Evolutionary conservation across 2,329 filamentous ascomycete species (phyloP).

Genomic region (Pseudogymnoascus sp.): DNA sequence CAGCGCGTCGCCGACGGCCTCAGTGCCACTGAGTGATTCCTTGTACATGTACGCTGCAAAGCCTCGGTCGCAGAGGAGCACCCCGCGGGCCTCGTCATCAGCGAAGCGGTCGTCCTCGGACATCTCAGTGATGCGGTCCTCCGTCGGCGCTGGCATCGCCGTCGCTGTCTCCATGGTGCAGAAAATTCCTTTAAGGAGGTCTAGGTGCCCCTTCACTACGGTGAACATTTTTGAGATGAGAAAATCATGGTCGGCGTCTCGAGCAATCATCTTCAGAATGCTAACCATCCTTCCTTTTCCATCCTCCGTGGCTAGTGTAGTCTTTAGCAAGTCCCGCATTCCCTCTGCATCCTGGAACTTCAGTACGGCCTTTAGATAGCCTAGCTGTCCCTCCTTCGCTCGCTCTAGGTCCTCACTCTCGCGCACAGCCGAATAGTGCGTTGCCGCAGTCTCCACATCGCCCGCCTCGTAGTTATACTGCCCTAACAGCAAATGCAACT

Average conservation of each 20-base stretch:
- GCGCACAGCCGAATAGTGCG: neutral
- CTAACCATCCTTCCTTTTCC: neutral
- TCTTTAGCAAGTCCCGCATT: neutral
- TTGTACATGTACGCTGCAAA: slow-evolving; percentile 18
- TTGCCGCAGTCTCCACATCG: neutral
- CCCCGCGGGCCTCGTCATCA: slow-evolving; percentile 15
- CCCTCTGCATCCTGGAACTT: neutral
- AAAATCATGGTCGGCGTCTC: neutral
- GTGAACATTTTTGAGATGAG: slow-evolving; percentile 18
- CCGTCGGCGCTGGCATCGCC: neutral
- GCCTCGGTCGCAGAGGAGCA: slow-evolving; percentile 18
- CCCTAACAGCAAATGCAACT: neutral
- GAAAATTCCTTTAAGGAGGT: slow-evolving; percentile 16
- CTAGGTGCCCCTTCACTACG: slow-evolving; percentile 12
- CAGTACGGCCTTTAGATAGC: neutral
- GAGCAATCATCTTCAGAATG: neutral
- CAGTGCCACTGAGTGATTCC: neutral
- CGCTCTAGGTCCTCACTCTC: neutral
- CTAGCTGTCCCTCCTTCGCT: neutral
- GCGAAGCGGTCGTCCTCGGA: slow-evolving; percentile 11
- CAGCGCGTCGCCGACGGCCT: neutral
- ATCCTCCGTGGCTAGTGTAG: neutral
- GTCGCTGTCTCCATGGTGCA: slow-evolving; percentile 15
- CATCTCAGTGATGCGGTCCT: neutral
- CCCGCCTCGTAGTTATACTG: neutral